Conservation (phyloP, 2,329 filamentous ascomycete genomes). For the Coleophoma crateriformis region DNA sequence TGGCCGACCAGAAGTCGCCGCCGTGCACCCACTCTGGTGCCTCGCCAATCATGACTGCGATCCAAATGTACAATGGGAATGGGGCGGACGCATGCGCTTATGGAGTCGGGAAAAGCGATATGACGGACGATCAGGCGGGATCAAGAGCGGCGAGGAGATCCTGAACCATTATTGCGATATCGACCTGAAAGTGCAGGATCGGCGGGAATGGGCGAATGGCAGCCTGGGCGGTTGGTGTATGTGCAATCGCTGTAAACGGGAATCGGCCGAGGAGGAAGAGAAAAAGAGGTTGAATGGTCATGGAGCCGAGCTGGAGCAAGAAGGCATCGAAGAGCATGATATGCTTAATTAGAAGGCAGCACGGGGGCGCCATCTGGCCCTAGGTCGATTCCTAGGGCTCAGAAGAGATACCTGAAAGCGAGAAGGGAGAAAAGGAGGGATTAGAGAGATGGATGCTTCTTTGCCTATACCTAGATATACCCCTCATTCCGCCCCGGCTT, state of each 20-base stretch:
- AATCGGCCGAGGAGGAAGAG: conserved; percentile 40
- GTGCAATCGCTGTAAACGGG: conserved; percentile 75
- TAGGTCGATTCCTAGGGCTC: no score
- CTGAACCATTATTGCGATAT: conserved; percentile 94
- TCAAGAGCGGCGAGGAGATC: conserved; percentile 77
- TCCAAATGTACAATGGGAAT: conserved; percentile 93
- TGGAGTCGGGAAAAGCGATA: conserved; percentile 55
- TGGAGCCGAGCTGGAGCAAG: not conserved
- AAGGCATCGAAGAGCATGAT: not conserved
- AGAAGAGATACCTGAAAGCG: no score
- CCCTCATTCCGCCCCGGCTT: no score
- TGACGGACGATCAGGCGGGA: conserved; percentile 49
- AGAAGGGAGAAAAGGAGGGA: no score
- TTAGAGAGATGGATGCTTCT: no score
- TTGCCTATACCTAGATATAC: no score
- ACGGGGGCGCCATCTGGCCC: not conserved
- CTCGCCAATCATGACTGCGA: conserved; percentile 95
- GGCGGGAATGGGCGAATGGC: conserved; percentile 83
- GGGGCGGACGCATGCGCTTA: conserved; percentile 74
- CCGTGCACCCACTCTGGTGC: conserved; percentile 94
- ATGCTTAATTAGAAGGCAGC: not conserved
- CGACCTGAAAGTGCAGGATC: conserved; percentile 66
- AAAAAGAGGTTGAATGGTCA: not conserved
- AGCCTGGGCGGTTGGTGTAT: conserved; percentile 85
- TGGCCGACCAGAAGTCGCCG: conserved; percentile 82